Conservation (phyloP, 805 yeast genomes). For the Lachancea meyersii region DNA sequence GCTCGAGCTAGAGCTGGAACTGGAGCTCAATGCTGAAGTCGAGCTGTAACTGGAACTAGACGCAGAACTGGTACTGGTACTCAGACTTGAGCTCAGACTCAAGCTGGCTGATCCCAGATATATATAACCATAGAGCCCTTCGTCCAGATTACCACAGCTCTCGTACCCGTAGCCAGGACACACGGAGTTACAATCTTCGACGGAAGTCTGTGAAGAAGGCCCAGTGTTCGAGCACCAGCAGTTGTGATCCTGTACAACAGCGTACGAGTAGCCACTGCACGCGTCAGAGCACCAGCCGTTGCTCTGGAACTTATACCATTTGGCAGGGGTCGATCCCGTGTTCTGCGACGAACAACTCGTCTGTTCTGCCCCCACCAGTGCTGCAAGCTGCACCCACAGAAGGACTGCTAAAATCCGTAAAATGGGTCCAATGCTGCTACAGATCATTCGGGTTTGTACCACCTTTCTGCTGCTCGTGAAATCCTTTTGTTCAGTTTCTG, state of each 20-base stretch:
- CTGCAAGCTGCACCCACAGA: conserved; percentile 3
- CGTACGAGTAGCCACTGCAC: conserved; percentile 22
- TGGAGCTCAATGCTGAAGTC: background rate
- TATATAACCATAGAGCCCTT: conserved; percentile 22
- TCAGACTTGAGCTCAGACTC: conserved; percentile 3
- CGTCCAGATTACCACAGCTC: conserved; percentile 20
- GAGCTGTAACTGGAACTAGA: background rate
- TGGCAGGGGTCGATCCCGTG: conserved; percentile 10
- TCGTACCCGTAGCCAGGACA: conserved; percentile 29
- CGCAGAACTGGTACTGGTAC: background rate
- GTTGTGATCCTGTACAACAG: conserved; percentile 20
- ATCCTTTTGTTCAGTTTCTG: background rate
- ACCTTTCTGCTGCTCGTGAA: background rate
- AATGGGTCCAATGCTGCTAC: background rate
- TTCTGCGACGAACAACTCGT: conserved; percentile 13
- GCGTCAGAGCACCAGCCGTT: conserved; percentile 20
- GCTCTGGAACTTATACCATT: conserved; percentile 15
- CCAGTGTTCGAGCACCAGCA: conserved; percentile 27
- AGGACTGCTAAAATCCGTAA: background rate
- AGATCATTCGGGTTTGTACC: background rate
- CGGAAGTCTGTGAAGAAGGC: conserved; percentile 16
- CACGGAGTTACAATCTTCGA: conserved; percentile 15
- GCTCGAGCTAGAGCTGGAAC: conserved; percentile 4
- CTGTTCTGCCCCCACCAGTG: conserved; percentile 8
- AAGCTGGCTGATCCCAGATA: conserved; percentile 11